A percentile compares a stretch with the other conserved stretches of the same genome.
Conservation (phyloP, 495 filamentous ascomycete genomes). For the Penicillium macrosclerotiorum region DNA sequence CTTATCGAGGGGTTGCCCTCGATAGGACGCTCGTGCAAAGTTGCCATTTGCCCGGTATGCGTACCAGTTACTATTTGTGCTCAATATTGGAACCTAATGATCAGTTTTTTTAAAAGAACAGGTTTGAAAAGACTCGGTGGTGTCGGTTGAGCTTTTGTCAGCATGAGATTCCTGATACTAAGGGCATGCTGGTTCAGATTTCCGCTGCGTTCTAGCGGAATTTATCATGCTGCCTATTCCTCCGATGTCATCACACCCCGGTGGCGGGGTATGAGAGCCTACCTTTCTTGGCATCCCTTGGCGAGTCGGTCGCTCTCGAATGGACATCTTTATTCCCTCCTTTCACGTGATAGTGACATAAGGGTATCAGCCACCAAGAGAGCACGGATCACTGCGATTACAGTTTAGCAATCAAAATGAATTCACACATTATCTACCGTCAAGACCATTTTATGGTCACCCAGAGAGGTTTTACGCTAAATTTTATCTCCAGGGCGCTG, state of each 20-base stretch:
- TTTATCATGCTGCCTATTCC: neutral
- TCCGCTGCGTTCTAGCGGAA: conserved; percentile 1
- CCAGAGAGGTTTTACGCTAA: no score
- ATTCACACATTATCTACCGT: no score
- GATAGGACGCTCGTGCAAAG: neutral
- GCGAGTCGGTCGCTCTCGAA: neutral
- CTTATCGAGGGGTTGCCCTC: neutral
- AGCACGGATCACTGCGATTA: no score
- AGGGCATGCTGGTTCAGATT: neutral
- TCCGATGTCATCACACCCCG: neutral
- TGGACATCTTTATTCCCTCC: neutral
- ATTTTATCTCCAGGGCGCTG: no score
- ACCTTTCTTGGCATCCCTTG: conserved; percentile 12
- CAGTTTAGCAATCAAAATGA: no score
- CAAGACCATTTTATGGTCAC: no score
- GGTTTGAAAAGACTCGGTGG: no score
- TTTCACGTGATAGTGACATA: neutral
- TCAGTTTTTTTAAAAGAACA: no score
- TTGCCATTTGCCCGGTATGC: neutral
- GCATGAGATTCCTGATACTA: neutral
- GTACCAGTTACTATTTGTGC: neutral
- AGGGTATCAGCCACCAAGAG: no score
- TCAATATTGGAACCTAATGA: neutral
- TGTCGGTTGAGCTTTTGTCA: neutral
- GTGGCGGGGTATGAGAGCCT: conserved; percentile 10